These are phyloP conservation scores for Penicillium brasilianum DNA, from an alignment of 2,329 filamentous ascomycete genomes.

Conservation along the genomic window DNA sequence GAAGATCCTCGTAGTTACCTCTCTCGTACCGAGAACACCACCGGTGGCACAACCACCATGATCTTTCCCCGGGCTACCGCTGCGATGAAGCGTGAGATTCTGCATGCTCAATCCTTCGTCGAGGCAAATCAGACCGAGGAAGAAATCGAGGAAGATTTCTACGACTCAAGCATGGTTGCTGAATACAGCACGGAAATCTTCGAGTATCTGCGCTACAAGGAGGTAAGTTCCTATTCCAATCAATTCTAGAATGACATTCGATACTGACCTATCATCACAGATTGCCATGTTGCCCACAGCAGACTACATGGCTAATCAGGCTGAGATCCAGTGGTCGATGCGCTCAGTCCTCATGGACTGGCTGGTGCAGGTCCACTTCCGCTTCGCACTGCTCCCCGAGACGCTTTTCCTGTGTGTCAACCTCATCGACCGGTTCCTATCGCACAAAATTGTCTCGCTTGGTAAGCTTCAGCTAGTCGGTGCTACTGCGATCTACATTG, in stretches of 20 bases:
- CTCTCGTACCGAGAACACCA: conserved; percentile 76
- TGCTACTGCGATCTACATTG: conserved; percentile 92
- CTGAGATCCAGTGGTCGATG: conserved; percentile 99
- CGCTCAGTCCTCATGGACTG: conserved; percentile 96
- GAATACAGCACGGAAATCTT: conserved; percentile 98
- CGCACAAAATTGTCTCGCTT: conserved; percentile 90
- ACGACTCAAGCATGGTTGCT: conserved; percentile 96
- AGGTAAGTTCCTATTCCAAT: conserved; percentile 63
- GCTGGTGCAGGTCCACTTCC: conserved; percentile 93
- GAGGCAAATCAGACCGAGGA: conserved; percentile 69
- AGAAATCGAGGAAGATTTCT: conserved; percentile 84
- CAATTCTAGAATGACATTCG: not conserved
- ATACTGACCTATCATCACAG: conserved; percentile 50
- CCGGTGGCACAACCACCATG: conserved; percentile 66
- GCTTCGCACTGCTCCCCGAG: conserved; percentile 89
- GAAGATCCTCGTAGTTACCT: conserved; percentile 76
- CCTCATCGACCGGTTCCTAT: conserved; percentile 96
- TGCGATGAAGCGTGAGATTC: conserved; percentile 74
- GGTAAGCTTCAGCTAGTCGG: conserved; percentile 95
- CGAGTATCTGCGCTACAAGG: conserved; percentile 83
- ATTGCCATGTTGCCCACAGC: conserved; percentile 81
- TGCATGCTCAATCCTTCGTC: conserved; percentile 68
- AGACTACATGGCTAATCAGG: conserved; percentile 95
- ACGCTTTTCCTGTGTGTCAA: conserved; percentile 95
- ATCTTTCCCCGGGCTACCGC: conserved; percentile 66